A percentile compares a stretch with the other conserved stretches of the same genome.
phyloP scores from a whole-genome alignment of 208 protist species.

The Plasmodiophora brassicae region DNA sequence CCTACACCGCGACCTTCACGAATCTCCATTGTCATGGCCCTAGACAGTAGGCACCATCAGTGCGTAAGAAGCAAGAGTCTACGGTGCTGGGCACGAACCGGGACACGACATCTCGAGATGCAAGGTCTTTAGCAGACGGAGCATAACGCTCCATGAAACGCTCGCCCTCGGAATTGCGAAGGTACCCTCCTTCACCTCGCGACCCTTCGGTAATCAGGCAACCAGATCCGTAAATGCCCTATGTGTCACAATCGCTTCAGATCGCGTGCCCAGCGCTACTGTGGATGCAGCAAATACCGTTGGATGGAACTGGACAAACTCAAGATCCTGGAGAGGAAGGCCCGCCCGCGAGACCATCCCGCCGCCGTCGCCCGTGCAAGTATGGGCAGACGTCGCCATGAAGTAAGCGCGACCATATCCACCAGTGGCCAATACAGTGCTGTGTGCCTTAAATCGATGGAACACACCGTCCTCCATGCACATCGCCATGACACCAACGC shows the following conservation, averaged over 20 bases:
- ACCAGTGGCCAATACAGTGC: constrained; percentile 93
- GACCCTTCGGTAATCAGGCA: constrained; percentile 98
- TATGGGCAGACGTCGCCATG: constrained; percentile 90
- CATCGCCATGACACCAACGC: constrained; percentile 88
- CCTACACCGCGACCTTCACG: constrained; percentile 69
- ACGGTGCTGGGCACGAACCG: constrained; percentile 73
- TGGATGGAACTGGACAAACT: constrained; percentile 88
- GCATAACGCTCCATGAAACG: constrained; percentile 84
- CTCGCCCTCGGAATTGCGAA: constrained; percentile 96
- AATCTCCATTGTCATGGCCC: constrained; percentile 95
- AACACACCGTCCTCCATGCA: constrained; percentile 94
- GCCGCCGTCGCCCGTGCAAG: constrained; percentile 96
- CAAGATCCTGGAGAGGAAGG: constrained; percentile 87
- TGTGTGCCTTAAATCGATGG: constrained; percentile 90
- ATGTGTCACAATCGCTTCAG: too few relatives aligned
- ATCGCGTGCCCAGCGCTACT: not conserved
- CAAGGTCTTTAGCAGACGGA: constrained; percentile 96
- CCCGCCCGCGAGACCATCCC: constrained; percentile 95
- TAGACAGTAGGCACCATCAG: constrained; percentile 65
- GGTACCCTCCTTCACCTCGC: constrained; percentile 89
- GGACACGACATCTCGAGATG: constrained; percentile 96
- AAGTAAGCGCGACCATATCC: constrained; percentile 39
- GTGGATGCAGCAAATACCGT: not conserved
- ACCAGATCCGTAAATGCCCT: constrained; percentile 88
- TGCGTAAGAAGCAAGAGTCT: not conserved